Evolutionary conservation across 2,329 filamentous ascomycete genomes (phyloP).

Genomic region (Berkeleyomyces rouxiae): DNA sequence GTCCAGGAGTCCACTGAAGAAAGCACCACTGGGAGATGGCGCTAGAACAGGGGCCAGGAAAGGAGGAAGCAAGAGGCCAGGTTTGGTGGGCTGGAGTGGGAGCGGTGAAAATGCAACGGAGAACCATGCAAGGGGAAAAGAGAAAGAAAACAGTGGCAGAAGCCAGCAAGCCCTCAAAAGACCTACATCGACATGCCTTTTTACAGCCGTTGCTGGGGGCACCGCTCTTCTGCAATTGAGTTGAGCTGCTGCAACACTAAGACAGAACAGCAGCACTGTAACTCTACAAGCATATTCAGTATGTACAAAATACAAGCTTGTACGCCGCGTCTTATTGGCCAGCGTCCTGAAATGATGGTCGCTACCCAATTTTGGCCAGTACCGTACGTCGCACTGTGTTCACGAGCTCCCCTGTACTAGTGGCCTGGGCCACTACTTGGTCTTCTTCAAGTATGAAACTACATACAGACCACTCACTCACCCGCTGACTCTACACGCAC

Average conservation of each 20-base stretch:
- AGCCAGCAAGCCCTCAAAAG: background rate
- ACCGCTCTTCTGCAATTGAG: too few species aligned
- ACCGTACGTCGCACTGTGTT: background rate
- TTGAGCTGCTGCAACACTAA: background rate
- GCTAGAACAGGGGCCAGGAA: background rate
- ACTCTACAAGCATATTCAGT: background rate
- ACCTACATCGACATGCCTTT: background rate
- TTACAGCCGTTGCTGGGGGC: background rate
- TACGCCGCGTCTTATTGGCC: too few species aligned
- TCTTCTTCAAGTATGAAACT: background rate
- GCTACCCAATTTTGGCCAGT: background rate
- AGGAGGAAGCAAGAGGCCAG: background rate
- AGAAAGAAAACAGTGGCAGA: background rate
- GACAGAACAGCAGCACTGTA: background rate
- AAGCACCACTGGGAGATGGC: background rate
- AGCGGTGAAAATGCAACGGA: background rate
- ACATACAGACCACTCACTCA: background rate
- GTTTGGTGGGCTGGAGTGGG: background rate
- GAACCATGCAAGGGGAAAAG: background rate
- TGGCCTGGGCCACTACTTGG: background rate
- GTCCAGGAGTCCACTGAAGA: too few species aligned
- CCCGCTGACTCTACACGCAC: background rate
- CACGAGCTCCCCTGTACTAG: background rate
- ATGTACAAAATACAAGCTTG: too few species aligned
- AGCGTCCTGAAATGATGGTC: too few species aligned